Percentiles rank a stretch among this genome's conserved stretches.
These are phyloP conservation scores for Alternaria solani DNA, from an alignment of 2,329 filamentous ascomycete species.

Conservation along the genomic window DNA sequence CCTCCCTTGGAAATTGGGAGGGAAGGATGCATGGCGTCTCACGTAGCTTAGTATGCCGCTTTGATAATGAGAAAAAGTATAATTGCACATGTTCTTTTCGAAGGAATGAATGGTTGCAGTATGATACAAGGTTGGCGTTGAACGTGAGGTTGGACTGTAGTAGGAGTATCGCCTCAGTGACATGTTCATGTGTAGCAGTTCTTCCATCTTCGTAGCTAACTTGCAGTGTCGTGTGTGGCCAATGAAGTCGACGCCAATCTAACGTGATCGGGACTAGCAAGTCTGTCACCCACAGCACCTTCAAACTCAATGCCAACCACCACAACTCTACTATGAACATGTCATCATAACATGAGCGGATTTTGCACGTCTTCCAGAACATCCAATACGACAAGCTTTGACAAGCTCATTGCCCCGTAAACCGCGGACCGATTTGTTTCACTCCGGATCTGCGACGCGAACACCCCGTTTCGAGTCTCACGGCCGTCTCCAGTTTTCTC, in stretches of 20 bases:
- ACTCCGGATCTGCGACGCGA: constrained; percentile 10
- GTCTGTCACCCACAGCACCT: not conserved
- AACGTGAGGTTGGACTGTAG: not conserved
- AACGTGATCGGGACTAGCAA: not conserved
- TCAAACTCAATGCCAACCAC: not conserved
- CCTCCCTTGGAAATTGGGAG: constrained; percentile 12
- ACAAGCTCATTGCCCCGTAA: not conserved
- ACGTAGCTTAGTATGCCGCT: constrained; percentile 28
- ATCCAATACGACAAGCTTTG: constrained; percentile 3
- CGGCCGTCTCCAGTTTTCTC: constrained; percentile 11
- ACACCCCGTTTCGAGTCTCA: constrained; percentile 14
- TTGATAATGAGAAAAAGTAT: constrained; percentile 29
- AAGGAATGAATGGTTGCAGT: fast-evolving
- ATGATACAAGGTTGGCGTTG: not conserved
- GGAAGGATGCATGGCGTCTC: constrained; percentile 24
- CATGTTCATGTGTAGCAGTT: not conserved
- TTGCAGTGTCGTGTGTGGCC: not conserved
- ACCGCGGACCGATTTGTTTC: constrained; percentile 14
- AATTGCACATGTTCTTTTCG: not conserved
- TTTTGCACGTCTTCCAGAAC: not conserved
- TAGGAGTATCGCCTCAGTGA: not conserved
- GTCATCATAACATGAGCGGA: not conserved
- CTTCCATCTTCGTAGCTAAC: not conserved
- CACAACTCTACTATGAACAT: not conserved
- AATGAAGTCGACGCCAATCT: not conserved